phyloP scores from a whole-genome alignment of 352 stramenopile species.

The Thalassiosira hispida region DNA sequence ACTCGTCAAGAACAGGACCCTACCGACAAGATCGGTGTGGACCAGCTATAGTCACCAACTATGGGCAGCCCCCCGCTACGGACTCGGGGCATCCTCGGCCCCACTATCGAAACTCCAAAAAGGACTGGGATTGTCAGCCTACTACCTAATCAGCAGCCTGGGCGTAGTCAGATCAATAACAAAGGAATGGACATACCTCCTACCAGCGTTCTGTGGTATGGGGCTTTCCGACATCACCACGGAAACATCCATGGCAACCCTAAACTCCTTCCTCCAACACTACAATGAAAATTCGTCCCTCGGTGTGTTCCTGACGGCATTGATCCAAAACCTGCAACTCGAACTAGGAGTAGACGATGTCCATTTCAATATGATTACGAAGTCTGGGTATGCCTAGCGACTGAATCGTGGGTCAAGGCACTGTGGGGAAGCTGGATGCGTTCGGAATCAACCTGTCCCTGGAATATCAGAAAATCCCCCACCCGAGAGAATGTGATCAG shows the following conservation, averaged over 20 bases:
- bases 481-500: background rate
- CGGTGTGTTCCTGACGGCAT: background rate
- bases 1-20: background rate
- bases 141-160: slow-evolving; percentile 13
- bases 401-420: background rate
- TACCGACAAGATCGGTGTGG: background rate
- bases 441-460: background rate
- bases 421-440: slow-evolving; percentile 17
- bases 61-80: slow-evolving; percentile 18
- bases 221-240: slow-evolving; percentile 4
- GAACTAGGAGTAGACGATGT: background rate
- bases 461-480: background rate
- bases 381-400: background rate
- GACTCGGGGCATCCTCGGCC: slow-evolving; percentile 1
- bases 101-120: background rate
- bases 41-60: slow-evolving; percentile 16
- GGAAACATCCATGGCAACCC: background rate
- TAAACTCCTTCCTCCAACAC: slow-evolving; percentile 22
- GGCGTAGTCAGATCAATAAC: slow-evolving; percentile 5
- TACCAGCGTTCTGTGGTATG: slow-evolving; percentile 1
- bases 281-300: background rate
- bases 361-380: background rate
- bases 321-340: slow-evolving; percentile 7
- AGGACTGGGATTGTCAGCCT: background rate
- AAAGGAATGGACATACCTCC: slow-evolving; percentile 9